Evolutionary conservation across 352 stramenopile genomes (phyloP), one percentile per base, ranked within the genome.

Genomic region (Pythium sukuiense): DNA sequence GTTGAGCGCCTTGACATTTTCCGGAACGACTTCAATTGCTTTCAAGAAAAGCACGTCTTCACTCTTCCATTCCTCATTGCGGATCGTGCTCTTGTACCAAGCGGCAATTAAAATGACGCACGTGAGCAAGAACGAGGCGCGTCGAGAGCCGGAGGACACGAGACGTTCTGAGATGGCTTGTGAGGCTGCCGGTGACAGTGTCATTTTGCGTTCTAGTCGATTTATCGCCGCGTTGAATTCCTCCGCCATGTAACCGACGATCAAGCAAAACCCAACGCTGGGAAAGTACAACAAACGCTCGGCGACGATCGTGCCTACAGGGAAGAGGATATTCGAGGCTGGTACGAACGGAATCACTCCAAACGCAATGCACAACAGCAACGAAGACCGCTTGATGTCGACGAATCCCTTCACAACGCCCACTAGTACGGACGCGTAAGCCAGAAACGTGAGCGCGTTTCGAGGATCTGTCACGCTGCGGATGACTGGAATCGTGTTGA

Each of bases 221-320:
- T 62, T 52, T 1, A 71, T 8, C 14, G 76, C 67, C 9, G 20
- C 54, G 8, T 80, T 60, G 13, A 79, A 68, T 11, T 60, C 24
- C 27, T 83, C 62, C 12, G 85, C 11, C n/a, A 73, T 20, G 46
- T 79, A 76, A 2, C 74, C 85, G 6, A 88, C 26, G 12, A 93
- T 59, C 6, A 94, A 63, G 43, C 88, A 90, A 43, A 95, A 92
- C 3, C 90, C 87, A n/a, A 95, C 83, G 52, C 85, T 96, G 0
- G 92, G 90, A 46, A 97, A 88, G 72, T 98, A 97, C 26, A 98
- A 57, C 46, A 98, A 67, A 16, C 93, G 79, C 82, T 98, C 93
- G 1, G 89, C 93, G 24, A 98, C 73, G 8, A 97, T 73, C 0
- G 89, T 97, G 18, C 93, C 93, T 20, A 98, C 87, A 3, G 92